Evolutionary conservation across 1,139 yeast species (phyloP), one percentile per base, ranked within the genome.

Genomic region (Kluyveromyces marxianus): DNA sequence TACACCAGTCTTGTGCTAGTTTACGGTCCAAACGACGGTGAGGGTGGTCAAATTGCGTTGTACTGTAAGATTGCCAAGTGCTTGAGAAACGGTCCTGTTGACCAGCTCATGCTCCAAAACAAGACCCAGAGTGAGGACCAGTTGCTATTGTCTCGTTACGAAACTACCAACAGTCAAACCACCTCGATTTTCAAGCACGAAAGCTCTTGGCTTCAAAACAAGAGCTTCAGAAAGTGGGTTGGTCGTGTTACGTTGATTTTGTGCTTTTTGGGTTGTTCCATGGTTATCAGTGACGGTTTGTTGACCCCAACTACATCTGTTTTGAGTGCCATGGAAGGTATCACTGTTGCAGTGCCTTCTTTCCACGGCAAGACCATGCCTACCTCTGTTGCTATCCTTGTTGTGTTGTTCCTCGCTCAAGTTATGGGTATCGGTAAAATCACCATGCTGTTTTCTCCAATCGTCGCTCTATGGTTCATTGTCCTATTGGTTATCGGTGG

Each of bases 281-380:
- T 79, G 54, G 78, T 78, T 25, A 65, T 78, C 41, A 72, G 80
- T 3, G 83, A 79, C 60, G 83, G 83, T 4, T 63, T 79, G 48
- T 67, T 79, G 50, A 79, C 83, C 3, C 83, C 84, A 28, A 77
- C 83, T 2, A 76, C 81, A 3, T 77, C 83, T 1, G 79, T 79
- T 1, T 67, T 78, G 46, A 72, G 77, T 32, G 51, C 50, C 7
- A 38, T 48, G 21, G 53, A 44, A 10, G 52, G 46, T 41, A 38
- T 44, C 5, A 34, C 48, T 3, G 44, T 41, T 24, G 45, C 48
- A 28, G 48, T 37, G 14, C 43, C 50, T 4, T 27, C 46, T 5
- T 35, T 49, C 50, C 79, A 82, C 1, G 60, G 65, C 35, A 60
- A 66, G 35, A 74, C 75, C n/a, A 60, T 74, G 53, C 72, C 72